Conservation (phyloP, 73 alveolate genomes). For the Paramecium sonneborni region DNA sequence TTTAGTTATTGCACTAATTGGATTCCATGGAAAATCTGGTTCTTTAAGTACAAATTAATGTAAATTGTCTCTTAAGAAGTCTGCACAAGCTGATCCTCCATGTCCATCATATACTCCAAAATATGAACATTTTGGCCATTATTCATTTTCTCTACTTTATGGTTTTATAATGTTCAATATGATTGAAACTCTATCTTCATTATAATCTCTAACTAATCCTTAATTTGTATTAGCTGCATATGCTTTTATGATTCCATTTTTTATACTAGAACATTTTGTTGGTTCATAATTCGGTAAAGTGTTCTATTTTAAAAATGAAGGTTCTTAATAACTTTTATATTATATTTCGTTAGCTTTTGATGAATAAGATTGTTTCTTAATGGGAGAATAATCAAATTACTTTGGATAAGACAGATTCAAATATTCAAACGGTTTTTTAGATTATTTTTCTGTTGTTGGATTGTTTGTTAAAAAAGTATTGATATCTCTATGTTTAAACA, state of each 20-base stretch:
- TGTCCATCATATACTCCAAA: conserved; percentile 99
- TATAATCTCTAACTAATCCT: conserved; percentile 92
- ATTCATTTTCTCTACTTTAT: conserved; percentile 71
- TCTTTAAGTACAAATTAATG: conserved; percentile 89
- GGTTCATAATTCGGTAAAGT: conserved; percentile 68
- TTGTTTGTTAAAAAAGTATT: neutral
- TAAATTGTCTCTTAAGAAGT: conserved; percentile 92
- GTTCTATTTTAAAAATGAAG: neutral
- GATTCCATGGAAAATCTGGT: conserved; percentile 88
- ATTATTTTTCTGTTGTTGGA: neutral
- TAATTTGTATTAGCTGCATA: conserved; percentile 93
- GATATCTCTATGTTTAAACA: neutral
- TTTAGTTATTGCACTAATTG: conserved; percentile 87
- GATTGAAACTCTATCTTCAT: conserved; percentile 94
- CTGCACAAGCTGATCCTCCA: conserved; percentile 99
- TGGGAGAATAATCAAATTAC: neutral
- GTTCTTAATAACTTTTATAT: neutral
- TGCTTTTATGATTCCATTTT: conserved; percentile 89
- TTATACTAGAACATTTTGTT: conserved; percentile 72
- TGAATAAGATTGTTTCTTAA: neutral
- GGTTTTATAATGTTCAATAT: conserved; percentile 87
- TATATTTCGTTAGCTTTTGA: neutral
- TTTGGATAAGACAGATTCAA: neutral
- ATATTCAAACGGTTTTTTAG: neutral
- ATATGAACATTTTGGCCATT: conserved; percentile 96